Evolutionary conservation across 2,329 filamentous ascomycete genomes (phyloP).

Genomic region (Trichoderma sp.): DNA sequence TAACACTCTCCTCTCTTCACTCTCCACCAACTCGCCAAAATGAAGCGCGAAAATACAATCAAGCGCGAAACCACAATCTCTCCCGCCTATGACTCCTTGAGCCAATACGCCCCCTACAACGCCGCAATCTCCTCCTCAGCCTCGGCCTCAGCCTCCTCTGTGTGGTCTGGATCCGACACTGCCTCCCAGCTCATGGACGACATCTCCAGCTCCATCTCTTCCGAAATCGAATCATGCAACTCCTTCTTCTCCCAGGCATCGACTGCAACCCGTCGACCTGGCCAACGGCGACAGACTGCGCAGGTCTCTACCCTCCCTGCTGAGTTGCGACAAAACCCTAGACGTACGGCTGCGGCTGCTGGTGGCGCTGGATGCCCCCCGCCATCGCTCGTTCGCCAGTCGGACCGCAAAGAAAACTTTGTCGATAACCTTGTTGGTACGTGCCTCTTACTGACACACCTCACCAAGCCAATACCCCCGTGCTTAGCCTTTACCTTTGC

Average conservation of each 20-base stretch:
- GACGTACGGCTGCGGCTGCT: conserved; percentile 53
- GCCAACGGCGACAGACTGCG: conserved; percentile 21
- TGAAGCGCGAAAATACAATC: conserved; percentile 53
- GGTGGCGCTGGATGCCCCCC: conserved; percentile 59
- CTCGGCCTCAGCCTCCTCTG: conserved; percentile 71
- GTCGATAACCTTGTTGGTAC: conserved; percentile 98
- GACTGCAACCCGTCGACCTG: background rate
- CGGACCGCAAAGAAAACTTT: conserved; percentile 89
- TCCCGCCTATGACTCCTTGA: conserved; percentile 48
- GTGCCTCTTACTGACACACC: conserved; percentile 41
- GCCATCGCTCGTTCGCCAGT: conserved; percentile 77
- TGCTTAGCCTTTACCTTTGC: conserved; percentile 37
- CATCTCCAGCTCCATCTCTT: conserved; percentile 60
- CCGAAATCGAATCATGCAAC: conserved; percentile 51
- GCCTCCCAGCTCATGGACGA: conserved; percentile 69
- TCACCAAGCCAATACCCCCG: conserved; percentile 18
- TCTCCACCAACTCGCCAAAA: conserved; percentile 41
- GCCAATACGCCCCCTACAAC: conserved; percentile 59
- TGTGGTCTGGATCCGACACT: conserved; percentile 65
- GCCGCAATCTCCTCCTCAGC: conserved; percentile 70
- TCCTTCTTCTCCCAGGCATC: conserved; percentile 35
- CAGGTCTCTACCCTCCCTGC: conserved; percentile 43
- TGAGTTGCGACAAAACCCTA: conserved; percentile 63
- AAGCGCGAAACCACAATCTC: conserved; percentile 51
- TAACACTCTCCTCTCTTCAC: background rate